Evolutionary conservation across 768 basidiomycete genomes (phyloP).

Genomic region (Dentipellis sp.): DNA sequence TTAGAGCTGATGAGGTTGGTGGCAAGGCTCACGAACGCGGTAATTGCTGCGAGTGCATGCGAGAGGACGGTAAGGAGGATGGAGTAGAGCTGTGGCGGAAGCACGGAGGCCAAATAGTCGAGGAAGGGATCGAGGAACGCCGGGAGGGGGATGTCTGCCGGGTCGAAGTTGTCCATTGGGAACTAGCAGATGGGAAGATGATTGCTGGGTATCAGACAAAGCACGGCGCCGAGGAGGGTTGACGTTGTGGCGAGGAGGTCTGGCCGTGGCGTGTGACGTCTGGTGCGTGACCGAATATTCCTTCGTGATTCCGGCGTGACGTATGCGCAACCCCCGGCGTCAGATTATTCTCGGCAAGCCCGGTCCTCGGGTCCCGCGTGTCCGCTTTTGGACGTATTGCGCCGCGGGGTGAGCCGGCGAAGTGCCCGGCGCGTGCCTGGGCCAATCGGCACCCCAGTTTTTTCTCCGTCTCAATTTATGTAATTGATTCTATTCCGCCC

Average conservation of each 20-base stretch:
- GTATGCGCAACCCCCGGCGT: background rate
- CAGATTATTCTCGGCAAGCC: constrained; percentile 5
- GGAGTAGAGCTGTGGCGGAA: constrained; percentile 49
- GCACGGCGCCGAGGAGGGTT: background rate
- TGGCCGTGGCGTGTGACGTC: background rate
- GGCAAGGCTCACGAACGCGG: constrained; percentile 39
- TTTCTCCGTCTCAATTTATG: constrained; percentile 1
- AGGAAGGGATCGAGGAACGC: constrained; percentile 45
- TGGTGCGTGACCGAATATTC: background rate
- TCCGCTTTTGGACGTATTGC: constrained; percentile 1
- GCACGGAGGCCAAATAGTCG: constrained; percentile 38
- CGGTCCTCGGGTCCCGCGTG: background rate
- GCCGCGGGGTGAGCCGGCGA: background rate
- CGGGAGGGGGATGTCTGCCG: constrained; percentile 26
- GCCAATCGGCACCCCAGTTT: background rate
- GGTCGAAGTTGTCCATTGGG: constrained; percentile 7
- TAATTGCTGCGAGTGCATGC: constrained; percentile 39
- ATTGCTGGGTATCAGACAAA: background rate
- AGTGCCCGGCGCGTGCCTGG: background rate
- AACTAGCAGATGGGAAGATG: background rate
- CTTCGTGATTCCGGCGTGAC: constrained; percentile 6
- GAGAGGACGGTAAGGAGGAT: constrained; percentile 42
- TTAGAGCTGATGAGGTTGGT: constrained; percentile 38
- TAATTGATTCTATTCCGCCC: constrained; percentile 10
- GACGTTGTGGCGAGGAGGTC: background rate